Evolutionary conservation across 2,329 filamentous ascomycete genomes (phyloP).

Genomic region (Hymenoscyphus fraxineus): DNA sequence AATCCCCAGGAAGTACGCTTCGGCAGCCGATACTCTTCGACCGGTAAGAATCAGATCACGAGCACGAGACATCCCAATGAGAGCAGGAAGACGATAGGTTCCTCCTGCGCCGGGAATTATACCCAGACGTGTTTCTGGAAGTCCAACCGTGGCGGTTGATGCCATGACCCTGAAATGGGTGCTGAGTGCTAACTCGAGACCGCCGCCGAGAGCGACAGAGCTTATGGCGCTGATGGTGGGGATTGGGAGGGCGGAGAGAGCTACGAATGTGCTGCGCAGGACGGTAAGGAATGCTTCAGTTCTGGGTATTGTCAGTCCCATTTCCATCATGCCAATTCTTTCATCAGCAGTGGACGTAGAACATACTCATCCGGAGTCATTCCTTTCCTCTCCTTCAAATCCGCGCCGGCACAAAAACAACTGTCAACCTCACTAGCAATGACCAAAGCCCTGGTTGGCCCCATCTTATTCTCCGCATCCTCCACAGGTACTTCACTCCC

Average conservation of each 20-base stretch:
- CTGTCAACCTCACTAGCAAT: constrained; percentile 80
- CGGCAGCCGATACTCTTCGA: constrained; percentile 73
- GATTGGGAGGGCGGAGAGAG: constrained; percentile 72
- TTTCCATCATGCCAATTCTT: background rate
- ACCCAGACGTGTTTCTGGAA: constrained; percentile 87
- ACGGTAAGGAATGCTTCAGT: constrained; percentile 73
- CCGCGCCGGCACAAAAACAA: constrained; percentile 90
- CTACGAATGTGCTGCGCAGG: constrained; percentile 72
- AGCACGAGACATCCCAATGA: constrained; percentile 79
- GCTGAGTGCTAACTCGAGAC: constrained; percentile 85
- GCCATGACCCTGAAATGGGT: constrained; percentile 86
- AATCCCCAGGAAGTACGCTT: constrained; percentile 88
- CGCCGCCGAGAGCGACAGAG: constrained; percentile 84
- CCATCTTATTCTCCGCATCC: constrained; percentile 42
- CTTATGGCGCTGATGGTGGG: constrained; percentile 88
- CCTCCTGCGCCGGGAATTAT: constrained; percentile 95
- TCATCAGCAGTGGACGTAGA: background rate
- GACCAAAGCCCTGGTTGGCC: constrained; percentile 74
- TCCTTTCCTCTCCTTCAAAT: constrained; percentile 79
- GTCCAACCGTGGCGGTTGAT: constrained; percentile 71
- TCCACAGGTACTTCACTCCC: constrained; percentile 48
- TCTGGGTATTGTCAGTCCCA: constrained; percentile 43
- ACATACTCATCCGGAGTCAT: constrained; percentile 73
- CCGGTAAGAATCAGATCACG: constrained; percentile 88
- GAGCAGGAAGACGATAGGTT: constrained; percentile 76